Conservation (phyloP, 345 rosid species). For the Kandelia obovata region DNA sequence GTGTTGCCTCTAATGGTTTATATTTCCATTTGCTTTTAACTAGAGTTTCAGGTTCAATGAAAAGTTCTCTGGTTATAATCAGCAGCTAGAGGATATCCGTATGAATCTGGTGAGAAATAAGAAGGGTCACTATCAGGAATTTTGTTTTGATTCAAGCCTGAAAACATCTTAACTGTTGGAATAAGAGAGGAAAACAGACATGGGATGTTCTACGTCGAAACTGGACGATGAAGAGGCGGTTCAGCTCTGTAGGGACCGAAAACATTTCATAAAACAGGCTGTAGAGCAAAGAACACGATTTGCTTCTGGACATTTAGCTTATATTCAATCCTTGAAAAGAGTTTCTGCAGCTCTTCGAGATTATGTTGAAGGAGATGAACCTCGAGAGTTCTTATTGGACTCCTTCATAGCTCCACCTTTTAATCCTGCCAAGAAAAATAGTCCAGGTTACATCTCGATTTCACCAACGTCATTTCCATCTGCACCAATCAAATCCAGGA, state of each 20-base stretch:
- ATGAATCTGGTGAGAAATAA: conserved; percentile 35
- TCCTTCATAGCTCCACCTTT: conserved; percentile 54
- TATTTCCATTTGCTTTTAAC: conserved; percentile 11
- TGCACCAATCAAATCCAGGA: conserved; percentile 40
- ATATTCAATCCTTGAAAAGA: conserved; percentile 70
- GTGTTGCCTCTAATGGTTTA: conserved; percentile 7
- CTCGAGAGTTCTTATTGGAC: conserved; percentile 57
- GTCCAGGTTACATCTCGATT: conserved; percentile 60
- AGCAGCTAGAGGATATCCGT: conserved; percentile 30
- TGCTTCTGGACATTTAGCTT: conserved; percentile 74
- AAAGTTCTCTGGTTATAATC: conserved; percentile 16
- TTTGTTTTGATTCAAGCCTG: conserved; percentile 28
- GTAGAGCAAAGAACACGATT: conserved; percentile 81
- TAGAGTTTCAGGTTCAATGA: not conserved
- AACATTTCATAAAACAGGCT: conserved; percentile 81
- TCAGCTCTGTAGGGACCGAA: conserved; percentile 87
- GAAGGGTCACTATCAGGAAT: conserved; percentile 15
- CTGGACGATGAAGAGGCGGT: conserved; percentile 92
- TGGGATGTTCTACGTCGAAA: conserved; percentile 95
- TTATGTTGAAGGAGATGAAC: conserved; percentile 70
- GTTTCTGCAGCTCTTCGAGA: conserved; percentile 85
- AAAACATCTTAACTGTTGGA: conserved; percentile 21
- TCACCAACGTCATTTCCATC: conserved; percentile 53
- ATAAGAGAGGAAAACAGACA: conserved; percentile 25
- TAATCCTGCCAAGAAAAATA: conserved; percentile 59